A percentile compares a stretch with the other conserved stretches of the same genome.
Evolutionary conservation across 495 filamentous ascomycete species (phyloP).

Genomic region (Penicillium robsamsonii): DNA sequence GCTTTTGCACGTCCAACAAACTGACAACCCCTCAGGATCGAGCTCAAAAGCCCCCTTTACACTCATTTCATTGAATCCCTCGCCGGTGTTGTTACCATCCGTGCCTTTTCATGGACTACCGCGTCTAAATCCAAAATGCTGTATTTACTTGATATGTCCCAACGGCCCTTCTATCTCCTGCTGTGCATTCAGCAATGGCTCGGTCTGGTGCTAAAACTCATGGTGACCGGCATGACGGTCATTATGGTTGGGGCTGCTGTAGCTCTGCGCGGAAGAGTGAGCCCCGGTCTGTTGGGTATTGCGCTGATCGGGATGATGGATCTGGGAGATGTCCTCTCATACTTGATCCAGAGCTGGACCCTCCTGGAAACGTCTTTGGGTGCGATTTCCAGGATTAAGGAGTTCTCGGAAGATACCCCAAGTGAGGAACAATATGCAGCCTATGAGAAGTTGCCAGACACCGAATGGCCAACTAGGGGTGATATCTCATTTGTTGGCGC

Average conservation of each 20-base stretch:
- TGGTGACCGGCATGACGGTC: slow-evolving; percentile 26
- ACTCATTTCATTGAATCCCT: slow-evolving; percentile 44
- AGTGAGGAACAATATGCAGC: slow-evolving; percentile 22
- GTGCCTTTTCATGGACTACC: slow-evolving; percentile 39
- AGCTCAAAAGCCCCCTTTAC: slow-evolving; percentile 43
- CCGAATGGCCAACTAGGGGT: slow-evolving; percentile 71
- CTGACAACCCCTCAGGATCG: slow-evolving; percentile 22
- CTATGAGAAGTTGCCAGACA: slow-evolving; percentile 4
- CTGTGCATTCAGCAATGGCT: slow-evolving; percentile 44
- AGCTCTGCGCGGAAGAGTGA: slow-evolving; percentile 17
- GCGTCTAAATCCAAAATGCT: slow-evolving; percentile 14
- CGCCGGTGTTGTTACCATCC: slow-evolving; percentile 38
- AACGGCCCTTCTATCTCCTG: slow-evolving; percentile 44
- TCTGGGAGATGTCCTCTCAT: slow-evolving; percentile 20
- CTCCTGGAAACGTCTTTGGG: slow-evolving; percentile 31
- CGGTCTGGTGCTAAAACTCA: slow-evolving; percentile 24
- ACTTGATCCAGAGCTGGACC: slow-evolving; percentile 28
- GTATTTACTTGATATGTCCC: slow-evolving; percentile 31
- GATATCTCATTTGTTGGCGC: slow-evolving; percentile 68
- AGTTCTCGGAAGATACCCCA: slow-evolving; percentile 33
- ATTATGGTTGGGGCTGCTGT: slow-evolving; percentile 23
- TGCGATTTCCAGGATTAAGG: slow-evolving; percentile 28
- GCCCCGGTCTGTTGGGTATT: slow-evolving; percentile 30
- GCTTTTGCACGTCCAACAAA: background rate
- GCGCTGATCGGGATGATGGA: slow-evolving; percentile 30